Percentiles rank a stretch among this genome's conserved stretches.
These are phyloP conservation scores for Pseudogymnoascus sp. DNA, from an alignment of 2,329 filamentous ascomycete genomes.

Conservation along the genomic window DNA sequence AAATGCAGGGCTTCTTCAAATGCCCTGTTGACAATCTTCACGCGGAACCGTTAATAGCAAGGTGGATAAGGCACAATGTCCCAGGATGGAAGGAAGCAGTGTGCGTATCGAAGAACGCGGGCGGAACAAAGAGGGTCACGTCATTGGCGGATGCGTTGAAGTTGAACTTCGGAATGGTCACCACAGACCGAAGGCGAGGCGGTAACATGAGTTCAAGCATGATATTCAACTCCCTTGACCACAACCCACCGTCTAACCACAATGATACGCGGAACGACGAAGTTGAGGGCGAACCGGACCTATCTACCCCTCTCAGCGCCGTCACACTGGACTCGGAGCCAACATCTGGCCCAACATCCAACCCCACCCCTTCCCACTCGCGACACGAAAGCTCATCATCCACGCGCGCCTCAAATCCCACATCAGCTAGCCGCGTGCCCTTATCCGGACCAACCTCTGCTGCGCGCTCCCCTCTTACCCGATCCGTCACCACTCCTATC, in stretches of 20 bases:
- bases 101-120: constrained; percentile 96
- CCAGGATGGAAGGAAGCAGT: constrained; percentile 83
- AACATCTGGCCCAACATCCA: constrained; percentile 8
- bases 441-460: constrained; percentile 11
- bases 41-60: constrained; percentile 87
- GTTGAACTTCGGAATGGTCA: constrained; percentile 95
- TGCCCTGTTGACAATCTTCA: constrained; percentile 97
- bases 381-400: constrained; percentile 23
- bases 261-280: neutral
- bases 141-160: constrained; percentile 92
- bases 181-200: constrained; percentile 65
- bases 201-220: constrained; percentile 68
- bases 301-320: neutral
- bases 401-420: constrained; percentile 16
- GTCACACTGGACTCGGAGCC: neutral
- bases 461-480: constrained; percentile 19
- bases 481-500: constrained; percentile 17
- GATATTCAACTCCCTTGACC: constrained; percentile 35
- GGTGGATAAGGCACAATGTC: constrained; percentile 90
- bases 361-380: constrained; percentile 18
- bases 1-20: constrained; percentile 99
- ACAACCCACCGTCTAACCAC: neutral
- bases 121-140: constrained; percentile 93
- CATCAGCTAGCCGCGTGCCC: constrained; percentile 20
- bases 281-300: neutral